A percentile compares a stretch with the other conserved stretches of the same genome.
Conservation (phyloP, 306 rosid species). For the Trichosanthes truncata region DNA sequence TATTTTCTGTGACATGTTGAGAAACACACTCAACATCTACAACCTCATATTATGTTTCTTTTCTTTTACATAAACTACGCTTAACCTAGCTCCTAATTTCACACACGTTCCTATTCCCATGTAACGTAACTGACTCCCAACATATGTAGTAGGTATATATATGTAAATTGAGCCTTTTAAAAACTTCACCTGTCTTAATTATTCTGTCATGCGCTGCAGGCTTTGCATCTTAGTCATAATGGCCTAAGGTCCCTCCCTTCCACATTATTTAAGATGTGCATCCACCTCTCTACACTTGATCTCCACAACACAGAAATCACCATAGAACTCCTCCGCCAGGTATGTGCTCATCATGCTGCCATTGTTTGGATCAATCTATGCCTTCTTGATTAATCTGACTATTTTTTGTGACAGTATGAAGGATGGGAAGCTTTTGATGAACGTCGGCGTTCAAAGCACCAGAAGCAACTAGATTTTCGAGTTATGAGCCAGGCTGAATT, state of each 20-base stretch:
- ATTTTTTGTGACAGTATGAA: slow-evolving; percentile 43
- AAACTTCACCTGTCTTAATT: neutral
- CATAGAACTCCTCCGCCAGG: slow-evolving; percentile 76
- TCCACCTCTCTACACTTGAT: slow-evolving; percentile 66
- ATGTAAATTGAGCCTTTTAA: neutral
- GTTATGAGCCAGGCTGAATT: slow-evolving; percentile 58
- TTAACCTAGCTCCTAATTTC: neutral
- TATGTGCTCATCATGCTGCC: slow-evolving; percentile 14
- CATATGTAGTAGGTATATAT: neutral
- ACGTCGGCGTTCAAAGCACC: slow-evolving; percentile 65
- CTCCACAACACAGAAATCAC: slow-evolving; percentile 87
- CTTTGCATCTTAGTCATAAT: slow-evolving; percentile 61
- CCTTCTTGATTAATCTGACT: neutral
- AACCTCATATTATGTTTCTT: neutral
- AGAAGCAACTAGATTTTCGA: slow-evolving; percentile 79
- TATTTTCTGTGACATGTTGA: neutral
- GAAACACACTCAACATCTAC: neutral
- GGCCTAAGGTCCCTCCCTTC: slow-evolving; percentile 72
- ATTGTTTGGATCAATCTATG: neutral
- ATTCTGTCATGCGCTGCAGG: slow-evolving; percentile 31
- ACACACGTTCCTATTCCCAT: neutral
- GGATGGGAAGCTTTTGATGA: slow-evolving; percentile 86
- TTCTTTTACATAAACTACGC: neutral
- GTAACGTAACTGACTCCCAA: neutral
- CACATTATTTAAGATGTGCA: slow-evolving; percentile 60